Evolutionary conservation across 2,329 filamentous ascomycete species (phyloP), one percentile per base, ranked within the genome.

Genomic region (Cladorrhinum sp.): DNA sequence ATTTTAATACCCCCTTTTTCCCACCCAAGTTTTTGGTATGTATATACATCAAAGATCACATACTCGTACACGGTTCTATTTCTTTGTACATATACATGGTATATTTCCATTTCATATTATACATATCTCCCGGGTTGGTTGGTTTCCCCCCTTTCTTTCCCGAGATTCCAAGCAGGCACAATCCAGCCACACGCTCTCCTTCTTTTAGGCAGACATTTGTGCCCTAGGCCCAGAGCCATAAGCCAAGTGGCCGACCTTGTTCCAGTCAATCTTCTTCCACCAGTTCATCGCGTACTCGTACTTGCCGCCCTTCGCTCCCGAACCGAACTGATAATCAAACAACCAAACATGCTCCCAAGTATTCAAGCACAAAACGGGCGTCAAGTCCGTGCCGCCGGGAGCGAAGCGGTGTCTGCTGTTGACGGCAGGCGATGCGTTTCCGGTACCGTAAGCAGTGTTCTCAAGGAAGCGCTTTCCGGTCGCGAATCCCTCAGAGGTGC

Each of bases 301-400:
- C 85, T 97, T 99, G 55, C 91, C 92, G 50, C 80, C 42, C 54
- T 49, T 57, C 16, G n/a, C 3, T 12, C 74, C 74, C 1, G 71
- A 74, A 9, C 80, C 80, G 28, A 86, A 72, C 56, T 85, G 85
- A 75, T 90, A 97, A 74, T 98, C 92, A 59, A 85, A 83, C 73
- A 98, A 78, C 86, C 90, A 99, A 8, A 89, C 88, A 76, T 98
- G 95, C 80, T 98, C 89, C 95, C 95, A 99, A 4, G 92, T 96
- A 77, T 92, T 98, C 62, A 98, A 83, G 73, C 94, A 97, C 69
- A 99, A 79, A 63, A 98, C 80, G 12, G 94, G 93, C 60, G 86
- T 80, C 33, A 93, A 75, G 54, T 89, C 82, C 65, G 86, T 82
- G 61, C 87, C 88, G 42, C 89, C 89, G 1, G 89, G 86, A 4